Evolutionary conservation across 495 filamentous ascomycete genomes (phyloP).

Genomic region (Penicillium paxilli): DNA sequence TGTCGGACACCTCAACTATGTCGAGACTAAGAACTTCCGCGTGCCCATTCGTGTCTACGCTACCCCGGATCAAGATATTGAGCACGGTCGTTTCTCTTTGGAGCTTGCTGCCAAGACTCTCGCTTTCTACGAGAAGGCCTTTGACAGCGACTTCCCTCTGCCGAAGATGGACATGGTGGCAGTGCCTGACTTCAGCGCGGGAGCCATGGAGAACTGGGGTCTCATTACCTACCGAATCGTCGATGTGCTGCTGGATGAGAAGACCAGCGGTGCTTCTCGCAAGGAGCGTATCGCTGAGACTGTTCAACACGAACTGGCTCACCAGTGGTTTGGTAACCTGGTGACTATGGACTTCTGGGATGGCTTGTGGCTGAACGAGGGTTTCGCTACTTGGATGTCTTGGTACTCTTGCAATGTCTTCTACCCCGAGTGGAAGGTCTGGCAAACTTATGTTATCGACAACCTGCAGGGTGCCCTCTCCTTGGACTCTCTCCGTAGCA

Average conservation of each 20-base stretch:
- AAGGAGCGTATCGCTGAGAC: conserved; percentile 93
- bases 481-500: conserved; percentile 88
- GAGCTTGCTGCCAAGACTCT: conserved; percentile 61
- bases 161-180: conserved; percentile 99
- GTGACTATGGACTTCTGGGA: conserved; percentile 99
- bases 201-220: conserved; percentile 99
- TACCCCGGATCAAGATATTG: conserved; percentile 63
- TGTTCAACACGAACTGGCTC: conserved; percentile 94
- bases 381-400: conserved; percentile 90
- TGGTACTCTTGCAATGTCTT: conserved; percentile 66
- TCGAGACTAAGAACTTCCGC: conserved; percentile 64
- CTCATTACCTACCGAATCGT: conserved; percentile 93
- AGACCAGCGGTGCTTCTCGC: conserved; percentile 83
- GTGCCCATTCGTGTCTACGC: conserved; percentile 66
- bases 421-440: conserved; percentile 99
- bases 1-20: conserved; percentile 64
- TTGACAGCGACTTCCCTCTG: conserved; percentile 53
- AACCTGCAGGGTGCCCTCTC: conserved; percentile 84
- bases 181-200: conserved; percentile 89
- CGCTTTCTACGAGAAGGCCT: conserved; percentile 56
- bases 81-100: conserved; percentile 64
- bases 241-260: conserved; percentile 89
- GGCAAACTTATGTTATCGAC: conserved; percentile 91
- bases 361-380: conserved; percentile 96
- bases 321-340: conserved; percentile 99